A percentile compares a stretch with the other conserved stretches of the same genome.
Evolutionary conservation across 495 filamentous ascomycete species (phyloP).

Genomic region (Penicillium diatomitis): DNA sequence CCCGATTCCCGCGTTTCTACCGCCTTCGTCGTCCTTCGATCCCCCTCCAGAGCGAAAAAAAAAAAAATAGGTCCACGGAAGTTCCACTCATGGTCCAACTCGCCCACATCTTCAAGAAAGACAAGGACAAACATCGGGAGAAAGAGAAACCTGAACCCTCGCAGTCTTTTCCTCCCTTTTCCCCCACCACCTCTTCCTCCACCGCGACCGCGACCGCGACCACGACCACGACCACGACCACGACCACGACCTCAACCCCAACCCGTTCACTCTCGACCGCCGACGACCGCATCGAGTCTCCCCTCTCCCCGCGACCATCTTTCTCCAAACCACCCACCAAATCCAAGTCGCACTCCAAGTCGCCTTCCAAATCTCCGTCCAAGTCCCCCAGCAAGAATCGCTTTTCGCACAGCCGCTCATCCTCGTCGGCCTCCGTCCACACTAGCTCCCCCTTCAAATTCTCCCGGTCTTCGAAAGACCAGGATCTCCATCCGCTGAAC

Average conservation of each 20-base stretch:
- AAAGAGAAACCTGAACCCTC: conserved; percentile 3
- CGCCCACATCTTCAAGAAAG: conserved; percentile 32
- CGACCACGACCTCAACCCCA: no score
- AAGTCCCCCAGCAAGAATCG: conserved; percentile 21
- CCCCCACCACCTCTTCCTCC: neutral
- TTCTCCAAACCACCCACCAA: conserved; percentile 12
- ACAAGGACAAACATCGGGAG: conserved; percentile 19
- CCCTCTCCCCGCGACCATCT: conserved; percentile 15
- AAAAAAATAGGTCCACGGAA: conserved; percentile 7
- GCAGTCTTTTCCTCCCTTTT: neutral
- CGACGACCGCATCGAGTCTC: conserved; percentile 3
- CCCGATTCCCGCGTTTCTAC: conserved; percentile 24
- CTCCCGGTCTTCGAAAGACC: conserved; percentile 47
- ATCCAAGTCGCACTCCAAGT: conserved; percentile 18
- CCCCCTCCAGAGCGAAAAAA: conserved; percentile 13
- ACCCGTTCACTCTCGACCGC: neutral
- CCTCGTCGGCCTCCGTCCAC: conserved; percentile 23
- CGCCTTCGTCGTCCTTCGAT: conserved; percentile 42
- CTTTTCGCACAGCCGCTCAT: conserved; percentile 29
- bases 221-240: no score
- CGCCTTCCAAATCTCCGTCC: conserved; percentile 18
- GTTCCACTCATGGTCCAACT: conserved; percentile 25
- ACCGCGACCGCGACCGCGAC: no score
- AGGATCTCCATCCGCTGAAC: conserved; percentile 74
- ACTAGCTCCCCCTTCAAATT: conserved; percentile 11